Conservation (phyloP, 2,329 filamentous ascomycete species). For the Colletotrichum siamense region DNA sequence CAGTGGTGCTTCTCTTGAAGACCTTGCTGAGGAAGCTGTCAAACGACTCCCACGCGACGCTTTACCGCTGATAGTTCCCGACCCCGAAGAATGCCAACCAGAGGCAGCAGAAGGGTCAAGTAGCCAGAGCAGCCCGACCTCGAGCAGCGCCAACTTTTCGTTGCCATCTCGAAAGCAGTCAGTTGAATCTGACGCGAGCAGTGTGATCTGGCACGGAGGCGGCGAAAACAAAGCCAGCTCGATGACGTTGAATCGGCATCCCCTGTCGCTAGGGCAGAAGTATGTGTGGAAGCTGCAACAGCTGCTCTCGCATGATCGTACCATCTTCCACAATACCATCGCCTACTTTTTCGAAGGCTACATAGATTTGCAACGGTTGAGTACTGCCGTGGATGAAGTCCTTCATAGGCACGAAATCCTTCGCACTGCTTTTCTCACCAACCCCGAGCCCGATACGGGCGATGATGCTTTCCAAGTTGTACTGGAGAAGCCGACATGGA, state of each 20-base stretch:
- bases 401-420: not conserved
- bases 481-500: not conserved
- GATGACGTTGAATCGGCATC: not conserved
- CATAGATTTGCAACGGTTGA: conserved; percentile 37
- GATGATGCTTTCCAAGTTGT: not conserved
- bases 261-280: not conserved
- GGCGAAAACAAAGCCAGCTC: not conserved
- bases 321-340: conserved; percentile 37
- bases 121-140: not conserved
- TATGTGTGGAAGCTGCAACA: not conserved
- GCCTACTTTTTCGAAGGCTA: conserved; percentile 29
- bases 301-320: conserved; percentile 24
- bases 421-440: not conserved
- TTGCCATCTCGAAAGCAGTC: not conserved
- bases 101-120: not conserved
- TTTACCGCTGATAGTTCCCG: not conserved
- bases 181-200: not conserved
- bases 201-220: not conserved
- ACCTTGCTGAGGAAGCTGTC: conserved; percentile 8
- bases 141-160: not conserved
- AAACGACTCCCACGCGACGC: not conserved
- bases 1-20: conserved; percentile 30
- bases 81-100: not conserved
- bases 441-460: not conserved
- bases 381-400: conserved; percentile 33